A percentile compares a stretch with the other conserved stretches of the same genome.
phyloP scores from a whole-genome alignment of 192 early-diverging fungal genomes.

The Coemansia sp. region DNA sequence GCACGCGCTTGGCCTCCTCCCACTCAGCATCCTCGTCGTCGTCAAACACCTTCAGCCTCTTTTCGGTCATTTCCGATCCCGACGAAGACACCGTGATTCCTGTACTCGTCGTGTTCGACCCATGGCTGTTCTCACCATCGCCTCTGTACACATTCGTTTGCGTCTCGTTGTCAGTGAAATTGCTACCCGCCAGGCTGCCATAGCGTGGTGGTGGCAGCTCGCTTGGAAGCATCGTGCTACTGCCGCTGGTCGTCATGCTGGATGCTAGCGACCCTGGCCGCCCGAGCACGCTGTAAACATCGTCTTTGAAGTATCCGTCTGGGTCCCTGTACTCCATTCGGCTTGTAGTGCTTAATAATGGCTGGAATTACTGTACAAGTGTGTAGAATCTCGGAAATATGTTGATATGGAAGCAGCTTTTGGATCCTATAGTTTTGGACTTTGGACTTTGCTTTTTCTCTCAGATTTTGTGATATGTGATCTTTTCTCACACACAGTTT shows the following conservation, averaged over 20 bases:
- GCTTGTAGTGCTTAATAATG: background rate
- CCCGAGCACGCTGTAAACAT: slow-evolving; percentile 45
- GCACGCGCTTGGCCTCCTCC: slow-evolving; percentile 46
- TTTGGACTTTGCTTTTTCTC: no score
- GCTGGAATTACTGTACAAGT: background rate
- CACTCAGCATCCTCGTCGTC: slow-evolving; percentile 33
- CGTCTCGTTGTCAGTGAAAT: slow-evolving; percentile 16
- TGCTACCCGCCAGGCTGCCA: slow-evolving; percentile 16
- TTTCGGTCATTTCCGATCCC: slow-evolving; percentile 7
- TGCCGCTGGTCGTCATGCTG: background rate
- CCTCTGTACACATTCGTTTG: background rate
- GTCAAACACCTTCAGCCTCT: background rate
- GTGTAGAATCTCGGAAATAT: slow-evolving; percentile 12
- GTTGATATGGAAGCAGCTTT: slow-evolving; percentile 9
- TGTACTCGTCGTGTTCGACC: background rate
- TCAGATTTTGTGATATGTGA: no score
- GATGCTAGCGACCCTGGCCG: slow-evolving; percentile 18
- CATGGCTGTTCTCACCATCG: background rate
- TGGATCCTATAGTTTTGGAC: no score
- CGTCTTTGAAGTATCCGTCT: slow-evolving; percentile 46
- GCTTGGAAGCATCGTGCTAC: no score
- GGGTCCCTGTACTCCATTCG: slow-evolving; percentile 46
- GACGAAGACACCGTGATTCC: slow-evolving; percentile 4
- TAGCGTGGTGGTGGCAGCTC: slow-evolving; percentile 13
- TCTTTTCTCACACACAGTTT: no score